Percentiles rank a stretch among this genome's conserved stretches.
Conservation (phyloP, 2,329 filamentous ascomycete genomes). For the Sordariomycetes sp. region DNA sequence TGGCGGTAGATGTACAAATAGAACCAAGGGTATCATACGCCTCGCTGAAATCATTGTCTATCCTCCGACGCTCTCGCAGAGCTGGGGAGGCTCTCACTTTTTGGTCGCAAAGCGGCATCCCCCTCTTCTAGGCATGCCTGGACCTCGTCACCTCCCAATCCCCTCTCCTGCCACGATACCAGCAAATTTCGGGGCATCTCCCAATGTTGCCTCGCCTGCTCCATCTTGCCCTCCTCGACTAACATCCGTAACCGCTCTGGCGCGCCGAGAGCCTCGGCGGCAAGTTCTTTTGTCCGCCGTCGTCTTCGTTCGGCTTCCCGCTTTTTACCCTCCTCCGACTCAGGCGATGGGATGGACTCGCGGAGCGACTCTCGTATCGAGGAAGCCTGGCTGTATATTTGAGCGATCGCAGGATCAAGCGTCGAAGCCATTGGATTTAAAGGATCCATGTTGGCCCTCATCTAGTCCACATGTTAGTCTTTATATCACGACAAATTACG, state of each 20-base stretch:
- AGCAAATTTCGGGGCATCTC: conserved; percentile 42
- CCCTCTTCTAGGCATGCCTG: conserved; percentile 44
- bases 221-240: conserved; percentile 47
- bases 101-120: conserved; percentile 33
- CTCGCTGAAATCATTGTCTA: conserved; percentile 5
- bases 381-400: conserved; percentile 58
- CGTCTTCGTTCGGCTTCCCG: conserved; percentile 20
- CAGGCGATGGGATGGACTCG: conserved; percentile 35
- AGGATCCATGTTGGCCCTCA: conserved; percentile 75
- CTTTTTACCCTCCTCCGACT: conserved; percentile 25
- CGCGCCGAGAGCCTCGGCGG: conserved; percentile 51
- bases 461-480: conserved; percentile 29
- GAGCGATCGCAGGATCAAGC: conserved; percentile 62
- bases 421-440: conserved; percentile 65
- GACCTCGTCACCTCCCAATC: conserved; percentile 45
- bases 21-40: not conserved
- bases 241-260: conserved; percentile 50
- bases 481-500: not conserved
- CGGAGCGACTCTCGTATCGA: conserved; percentile 44
- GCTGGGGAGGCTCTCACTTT: conserved; percentile 8
- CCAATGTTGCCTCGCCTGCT: conserved; percentile 52
- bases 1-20: too few relatives aligned
- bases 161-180: conserved; percentile 42
- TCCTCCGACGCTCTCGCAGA: conserved; percentile 10
- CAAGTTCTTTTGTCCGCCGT: conserved; percentile 43